These are phyloP conservation scores for Brassica nigra DNA, from an alignment of 345 rosid genomes.

Conservation along the genomic window DNA sequence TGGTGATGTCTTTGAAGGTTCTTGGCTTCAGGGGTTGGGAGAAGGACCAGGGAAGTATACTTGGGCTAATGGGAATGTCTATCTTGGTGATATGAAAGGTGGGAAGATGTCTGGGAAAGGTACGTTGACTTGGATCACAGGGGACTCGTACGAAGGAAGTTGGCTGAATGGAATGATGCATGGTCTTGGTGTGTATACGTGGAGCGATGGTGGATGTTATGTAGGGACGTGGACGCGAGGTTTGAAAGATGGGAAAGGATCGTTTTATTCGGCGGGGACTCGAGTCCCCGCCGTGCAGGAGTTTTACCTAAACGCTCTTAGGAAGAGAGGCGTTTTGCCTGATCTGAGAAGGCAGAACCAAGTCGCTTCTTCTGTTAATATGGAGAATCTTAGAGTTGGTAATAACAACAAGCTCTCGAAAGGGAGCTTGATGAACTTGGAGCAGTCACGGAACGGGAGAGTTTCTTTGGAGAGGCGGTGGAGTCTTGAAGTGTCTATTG, in stretches of 20 bases:
- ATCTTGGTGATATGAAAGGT: slow-evolving; percentile 84
- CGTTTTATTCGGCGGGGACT: slow-evolving; percentile 85
- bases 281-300: slow-evolving; percentile 72
- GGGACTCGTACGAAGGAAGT: slow-evolving; percentile 88
- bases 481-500: slow-evolving; percentile 98
- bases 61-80: slow-evolving; percentile 83
- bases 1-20: slow-evolving; percentile 84
- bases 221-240: slow-evolving; percentile 96
- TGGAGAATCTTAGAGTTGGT: slow-evolving; percentile 60
- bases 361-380: slow-evolving; percentile 68
- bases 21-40: slow-evolving; percentile 84
- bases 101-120: slow-evolving; percentile 98
- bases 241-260: slow-evolving; percentile 94
- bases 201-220: slow-evolving; percentile 87
- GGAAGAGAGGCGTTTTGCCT: slow-evolving; percentile 86
- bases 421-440: slow-evolving; percentile 72
- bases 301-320: slow-evolving; percentile 71
- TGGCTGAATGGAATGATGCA: slow-evolving; percentile 96
- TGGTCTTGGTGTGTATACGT: slow-evolving; percentile 90
- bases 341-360: slow-evolving; percentile 73
- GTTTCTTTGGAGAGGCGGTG: slow-evolving; percentile 90
- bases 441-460: slow-evolving; percentile 68
- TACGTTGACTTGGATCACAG: slow-evolving; percentile 78
- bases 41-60: slow-evolving; percentile 95
- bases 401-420: slow-evolving; percentile 55